Base-by-base conservation (phyloP, 495 filamentous ascomycete genomes). In the Penicillium roqueforti region DNA sequence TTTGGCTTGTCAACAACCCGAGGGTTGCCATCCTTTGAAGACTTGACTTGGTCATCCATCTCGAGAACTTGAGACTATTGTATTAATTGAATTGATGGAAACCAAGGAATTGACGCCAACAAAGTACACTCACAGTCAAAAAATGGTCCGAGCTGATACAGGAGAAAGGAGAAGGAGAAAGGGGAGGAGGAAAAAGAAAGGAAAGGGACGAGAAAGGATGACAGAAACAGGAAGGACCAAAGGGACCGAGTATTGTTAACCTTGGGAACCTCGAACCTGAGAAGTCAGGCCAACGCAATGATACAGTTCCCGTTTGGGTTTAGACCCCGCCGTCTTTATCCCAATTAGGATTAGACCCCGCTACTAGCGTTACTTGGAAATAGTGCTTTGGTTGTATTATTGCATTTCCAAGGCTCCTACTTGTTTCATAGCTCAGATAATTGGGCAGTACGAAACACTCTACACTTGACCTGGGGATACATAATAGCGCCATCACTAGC, bases 291-390 rank as follows among this genome's bases (percentile, higher is more conserved):
- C 31, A 10, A 29, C 28, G 28, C 31, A 36, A 36, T 22, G 19
- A 40, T 40, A 13, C 13, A 42, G 6, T 14, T 25, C 42, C 36
- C 10, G 11, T 29, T 50, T 31, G 3, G 47, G 47, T 29, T 50
- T 50, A 50, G 47, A 50, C 16, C 28, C 47, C 47, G 47, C 14
- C 10, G 34, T 0, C 31, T 16, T 49, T 22, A 19, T 50, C n/a
- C 22, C 14, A 10, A 11, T 29, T 45, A 28, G 42, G 42, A 4
- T 45, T 45, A 45, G 42, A 45, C 4, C 36, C 47, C 47, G n/a
- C 34, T 34, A 14, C 26, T 39, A 23, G 20, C n/a, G 31, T 23
- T 25, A 0, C 29, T 14, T 26, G 19, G 9, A 19, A 10, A 7
- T 34, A 34, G 13, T 11, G 20, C 2, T 23, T 23, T 23, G 22